phyloP scores from a whole-genome alignment of 1,139 yeast genomes.

The Kodamaea arcana region DNA sequence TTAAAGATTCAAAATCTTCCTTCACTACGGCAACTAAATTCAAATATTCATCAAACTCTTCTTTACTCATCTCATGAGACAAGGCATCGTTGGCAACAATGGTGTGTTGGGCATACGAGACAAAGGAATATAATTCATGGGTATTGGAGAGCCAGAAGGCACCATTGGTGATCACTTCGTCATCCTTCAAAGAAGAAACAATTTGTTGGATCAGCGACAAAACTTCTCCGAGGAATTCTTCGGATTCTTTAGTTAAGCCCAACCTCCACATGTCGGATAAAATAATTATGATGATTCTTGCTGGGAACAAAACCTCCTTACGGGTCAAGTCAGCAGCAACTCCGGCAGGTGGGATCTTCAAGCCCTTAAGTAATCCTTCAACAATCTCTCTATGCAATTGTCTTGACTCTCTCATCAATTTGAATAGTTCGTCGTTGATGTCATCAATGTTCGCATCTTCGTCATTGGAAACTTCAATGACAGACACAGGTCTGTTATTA shows the following conservation, averaged over 20 bases:
- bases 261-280: constrained; percentile 98
- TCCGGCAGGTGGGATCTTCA: constrained; percentile 82
- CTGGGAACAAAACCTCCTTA: constrained; percentile 94
- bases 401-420: constrained; percentile 73
- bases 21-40: constrained; percentile 87
- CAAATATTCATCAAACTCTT: constrained; percentile 86
- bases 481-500: constrained; percentile 50
- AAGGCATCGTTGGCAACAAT: constrained; percentile 79
- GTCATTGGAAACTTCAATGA: constrained; percentile 52
- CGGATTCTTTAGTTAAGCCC: constrained; percentile 89
- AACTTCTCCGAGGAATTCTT: constrained; percentile 85
- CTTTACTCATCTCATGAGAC: constrained; percentile 81
- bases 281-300: constrained; percentile 87
- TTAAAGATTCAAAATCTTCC: constrained; percentile 90
- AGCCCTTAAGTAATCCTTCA: constrained; percentile 82
- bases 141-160: constrained; percentile 98
- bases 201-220: constrained; percentile 82
- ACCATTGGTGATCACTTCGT: constrained; percentile 85
- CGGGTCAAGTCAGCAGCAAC: constrained; percentile 79
- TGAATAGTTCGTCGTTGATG: constrained; percentile 69
- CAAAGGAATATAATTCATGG: constrained; percentile 92
- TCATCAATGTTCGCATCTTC: constrained; percentile 61
- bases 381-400: constrained; percentile 80
- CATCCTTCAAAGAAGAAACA: constrained; percentile 69
- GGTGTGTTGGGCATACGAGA: constrained; percentile 87